Conservation (phyloP, 257 asterid species). For the Fraxinus pennsylvanica region DNA sequence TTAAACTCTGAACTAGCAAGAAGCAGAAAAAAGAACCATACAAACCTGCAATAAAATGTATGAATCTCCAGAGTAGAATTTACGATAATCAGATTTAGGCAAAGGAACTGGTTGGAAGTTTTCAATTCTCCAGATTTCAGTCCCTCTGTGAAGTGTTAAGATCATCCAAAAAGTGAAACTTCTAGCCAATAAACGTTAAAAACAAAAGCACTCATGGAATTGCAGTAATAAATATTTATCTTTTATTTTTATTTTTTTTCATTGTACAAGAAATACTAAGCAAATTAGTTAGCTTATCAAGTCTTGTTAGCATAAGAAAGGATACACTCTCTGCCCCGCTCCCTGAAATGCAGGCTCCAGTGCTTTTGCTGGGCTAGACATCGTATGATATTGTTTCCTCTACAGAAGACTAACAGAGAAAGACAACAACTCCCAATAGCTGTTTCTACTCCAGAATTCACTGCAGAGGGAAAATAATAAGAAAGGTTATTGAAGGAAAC, state of each 20-base stretch:
- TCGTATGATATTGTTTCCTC: conserved; percentile 23
- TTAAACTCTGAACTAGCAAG: not conserved
- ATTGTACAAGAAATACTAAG: not conserved
- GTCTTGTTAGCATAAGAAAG: conserved; percentile 32
- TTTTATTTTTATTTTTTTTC: too few relatives aligned
- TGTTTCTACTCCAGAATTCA: conserved; percentile 21
- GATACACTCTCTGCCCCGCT: conserved; percentile 82
- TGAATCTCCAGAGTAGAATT: conserved; percentile 76
- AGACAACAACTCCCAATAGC: conserved; percentile 27
- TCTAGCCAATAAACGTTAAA: conserved; percentile 17
- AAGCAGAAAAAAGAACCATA: conserved; percentile 17
- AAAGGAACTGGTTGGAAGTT: conserved; percentile 71
- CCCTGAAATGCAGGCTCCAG: conserved; percentile 78
- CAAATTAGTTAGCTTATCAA: conserved; percentile 26
- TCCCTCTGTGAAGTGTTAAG: conserved; percentile 57
- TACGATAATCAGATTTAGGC: conserved; percentile 66
- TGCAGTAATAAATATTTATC: conserved; percentile 8
- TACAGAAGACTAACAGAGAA: conserved; percentile 23
- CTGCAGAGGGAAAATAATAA: conserved; percentile 28
- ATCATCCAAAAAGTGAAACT: conserved; percentile 26
- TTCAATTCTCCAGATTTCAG: conserved; percentile 80
- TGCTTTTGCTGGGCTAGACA: conserved; percentile 64
- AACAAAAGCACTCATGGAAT: not conserved
- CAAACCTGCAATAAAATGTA: conserved; percentile 69
- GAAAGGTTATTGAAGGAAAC: conserved; percentile 18